Conservation (phyloP, 495 filamentous ascomycete species). For the Aspergillus affinis region DNA sequence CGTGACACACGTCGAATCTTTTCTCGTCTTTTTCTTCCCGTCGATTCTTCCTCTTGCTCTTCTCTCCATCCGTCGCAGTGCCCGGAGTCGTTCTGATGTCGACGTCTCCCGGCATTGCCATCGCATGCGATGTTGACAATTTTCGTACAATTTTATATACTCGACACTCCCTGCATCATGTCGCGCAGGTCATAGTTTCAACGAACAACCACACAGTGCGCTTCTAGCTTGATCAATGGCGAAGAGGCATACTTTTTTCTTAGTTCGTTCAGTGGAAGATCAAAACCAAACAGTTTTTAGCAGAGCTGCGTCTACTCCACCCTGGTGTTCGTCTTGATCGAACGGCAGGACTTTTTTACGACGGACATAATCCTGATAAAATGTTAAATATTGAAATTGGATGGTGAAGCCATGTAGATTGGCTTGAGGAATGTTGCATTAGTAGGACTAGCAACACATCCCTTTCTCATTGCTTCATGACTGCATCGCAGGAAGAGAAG, state of each 20-base stretch:
- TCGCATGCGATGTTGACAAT: neutral
- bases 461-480: neutral
- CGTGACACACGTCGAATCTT: slow-evolving; percentile 1
- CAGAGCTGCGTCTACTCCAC: slow-evolving; percentile 58
- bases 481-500: no score
- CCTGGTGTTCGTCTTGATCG: slow-evolving; percentile 46
- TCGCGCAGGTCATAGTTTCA: neutral
- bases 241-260: slow-evolving; percentile 42
- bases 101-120: neutral
- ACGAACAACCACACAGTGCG: slow-evolving; percentile 41
- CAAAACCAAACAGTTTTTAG: slow-evolving; percentile 57
- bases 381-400: neutral
- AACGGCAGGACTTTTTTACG: slow-evolving; percentile 53
- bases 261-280: slow-evolving; percentile 56
- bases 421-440: no score
- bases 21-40: neutral
- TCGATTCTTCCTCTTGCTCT: slow-evolving; percentile 1
- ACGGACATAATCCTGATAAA: slow-evolving; percentile 38
- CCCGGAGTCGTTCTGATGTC: neutral
- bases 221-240: slow-evolving; percentile 43
- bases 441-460: neutral
- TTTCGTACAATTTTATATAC: neutral
- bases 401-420: neutral
- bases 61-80: neutral
- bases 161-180: neutral